A percentile compares a stretch with the other conserved stretches of the same genome.
Evolutionary conservation across 2,329 filamentous ascomycete genomes (phyloP).

Genomic region (Calonectria pseudoturangicola): DNA sequence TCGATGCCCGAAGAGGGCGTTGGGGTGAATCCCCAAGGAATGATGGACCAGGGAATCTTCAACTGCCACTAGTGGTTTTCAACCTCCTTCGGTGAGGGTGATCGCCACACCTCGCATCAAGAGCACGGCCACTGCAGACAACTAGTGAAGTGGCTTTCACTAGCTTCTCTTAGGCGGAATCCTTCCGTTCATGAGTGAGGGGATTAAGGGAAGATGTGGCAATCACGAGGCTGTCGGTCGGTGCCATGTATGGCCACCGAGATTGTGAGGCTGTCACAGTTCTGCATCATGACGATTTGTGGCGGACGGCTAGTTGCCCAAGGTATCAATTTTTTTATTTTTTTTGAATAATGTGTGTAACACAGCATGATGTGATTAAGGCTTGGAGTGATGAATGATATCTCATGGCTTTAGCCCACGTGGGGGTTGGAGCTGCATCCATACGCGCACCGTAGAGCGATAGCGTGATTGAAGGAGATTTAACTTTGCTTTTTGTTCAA

Average conservation of each 20-base stretch:
- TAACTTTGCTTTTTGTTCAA: neutral
- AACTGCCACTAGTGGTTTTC: constrained; percentile 11
- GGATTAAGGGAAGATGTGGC: neutral
- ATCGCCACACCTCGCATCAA: constrained; percentile 18
- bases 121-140: constrained; percentile 18
- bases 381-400: constrained; percentile 14
- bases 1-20: neutral
- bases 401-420: constrained; percentile 12
- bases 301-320: neutral
- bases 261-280: constrained; percentile 2
- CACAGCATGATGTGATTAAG: constrained; percentile 14
- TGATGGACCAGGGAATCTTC: neutral
- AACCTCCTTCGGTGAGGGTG: neutral
- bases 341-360: constrained; percentile 4
- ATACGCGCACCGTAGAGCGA: constrained; percentile 7
- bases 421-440: constrained; percentile 24
- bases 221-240: constrained; percentile 8
- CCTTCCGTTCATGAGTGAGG: constrained; percentile 23
- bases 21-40: neutral
- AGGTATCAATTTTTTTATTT: neutral
- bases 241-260: neutral
- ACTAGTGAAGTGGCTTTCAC: constrained; percentile 21
- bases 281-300: constrained; percentile 6
- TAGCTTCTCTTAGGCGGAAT: constrained; percentile 25
- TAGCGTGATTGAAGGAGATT: constrained; percentile 5